Evolutionary conservation across 257 asterid species (phyloP), one percentile per base, ranked within the genome.

Genomic region (Perilla frutescens): DNA sequence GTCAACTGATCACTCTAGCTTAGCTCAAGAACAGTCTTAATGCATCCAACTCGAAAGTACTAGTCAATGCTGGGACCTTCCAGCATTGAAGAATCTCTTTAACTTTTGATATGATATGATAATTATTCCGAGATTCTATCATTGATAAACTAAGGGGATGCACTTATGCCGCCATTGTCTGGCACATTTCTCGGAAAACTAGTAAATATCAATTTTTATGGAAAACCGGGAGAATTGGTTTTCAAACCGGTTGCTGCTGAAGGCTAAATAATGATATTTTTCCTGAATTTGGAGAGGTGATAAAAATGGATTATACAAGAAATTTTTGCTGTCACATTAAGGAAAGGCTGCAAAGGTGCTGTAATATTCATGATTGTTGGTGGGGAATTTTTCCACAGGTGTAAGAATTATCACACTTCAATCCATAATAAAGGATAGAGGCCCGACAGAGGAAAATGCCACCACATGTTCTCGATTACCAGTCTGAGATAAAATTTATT

Each of bases 241-340:
- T 15, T 9, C 39, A 15, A 36, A 60, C 15, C 14, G 29, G 12
- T 34, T n/a, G 51, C 12, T 72, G 31, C 55, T 72, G 45, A 37
- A 14, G 31, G 66, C 36, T 39, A 26, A 6, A 29, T 8, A 64
- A n/a, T 29, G 2, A 54, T 9, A n/a, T 37, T 32, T 9, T 53
- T 43, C 45, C 65, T 41, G 77, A 62, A 15, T 37, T 51, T 26
- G 47, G 75, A 58, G n/a, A 26, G 43, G 10, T 41, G 36, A 32
- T 59, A 62, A 40, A 49, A 70, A 31, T 58, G 39, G 32, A 70
- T 56, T 12, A 39, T 7, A 45, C 50, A 2, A 5, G 13, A 8
- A 20, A 20, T 12, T 66, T 31, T 6, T 45, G 29, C 4, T 1
- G 5, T 47, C 8, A 13, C 15, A 4, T 36, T 36, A 11, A 26